phyloP scores from a whole-genome alignment of 306 rosid genomes.

The Nissolia schottii region DNA sequence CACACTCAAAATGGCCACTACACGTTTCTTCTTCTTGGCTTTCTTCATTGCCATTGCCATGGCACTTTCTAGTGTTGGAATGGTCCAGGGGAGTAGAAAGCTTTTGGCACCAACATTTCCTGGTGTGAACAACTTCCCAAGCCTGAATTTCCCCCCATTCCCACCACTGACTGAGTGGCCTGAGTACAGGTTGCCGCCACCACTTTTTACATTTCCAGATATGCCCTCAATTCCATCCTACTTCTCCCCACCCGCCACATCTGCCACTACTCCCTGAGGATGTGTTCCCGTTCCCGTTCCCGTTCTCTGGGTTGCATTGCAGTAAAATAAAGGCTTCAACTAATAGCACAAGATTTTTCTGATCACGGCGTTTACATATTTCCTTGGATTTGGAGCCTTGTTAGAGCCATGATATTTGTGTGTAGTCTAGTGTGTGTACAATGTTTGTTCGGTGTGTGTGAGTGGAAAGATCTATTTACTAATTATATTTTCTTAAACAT shows the following conservation, averaged over 20 bases:
- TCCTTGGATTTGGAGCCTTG: background rate
- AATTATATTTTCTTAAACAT: too few relatives aligned
- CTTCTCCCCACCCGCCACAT: slow-evolving; percentile 28
- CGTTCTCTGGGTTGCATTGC: background rate
- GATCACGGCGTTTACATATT: background rate
- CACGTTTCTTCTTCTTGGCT: background rate
- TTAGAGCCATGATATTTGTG: background rate
- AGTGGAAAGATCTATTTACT: background rate
- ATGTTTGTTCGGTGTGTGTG: background rate
- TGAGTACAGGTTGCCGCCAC: slow-evolving; percentile 37
- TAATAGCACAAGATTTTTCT: background rate
- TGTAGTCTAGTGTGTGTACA: background rate
- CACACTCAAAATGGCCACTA: slow-evolving; percentile 24
- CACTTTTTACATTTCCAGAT: background rate
- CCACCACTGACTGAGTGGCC: slow-evolving; percentile 27
- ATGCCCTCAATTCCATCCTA: background rate
- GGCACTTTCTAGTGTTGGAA: slow-evolving; percentile 24
- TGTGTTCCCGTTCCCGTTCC: too few relatives aligned
- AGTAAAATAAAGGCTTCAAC: slow-evolving; percentile 30
- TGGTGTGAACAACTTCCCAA: background rate
- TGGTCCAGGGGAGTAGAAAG: slow-evolving; percentile 23
- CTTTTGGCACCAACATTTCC: slow-evolving; percentile 21
- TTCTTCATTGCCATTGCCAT: slow-evolving; percentile 17
- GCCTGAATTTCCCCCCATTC: slow-evolving; percentile 2
- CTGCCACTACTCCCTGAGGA: slow-evolving; percentile 32